These are phyloP conservation scores for Clonostachys chloroleuca DNA, from an alignment of 2,329 filamentous ascomycete species.

Conservation along the genomic window DNA sequence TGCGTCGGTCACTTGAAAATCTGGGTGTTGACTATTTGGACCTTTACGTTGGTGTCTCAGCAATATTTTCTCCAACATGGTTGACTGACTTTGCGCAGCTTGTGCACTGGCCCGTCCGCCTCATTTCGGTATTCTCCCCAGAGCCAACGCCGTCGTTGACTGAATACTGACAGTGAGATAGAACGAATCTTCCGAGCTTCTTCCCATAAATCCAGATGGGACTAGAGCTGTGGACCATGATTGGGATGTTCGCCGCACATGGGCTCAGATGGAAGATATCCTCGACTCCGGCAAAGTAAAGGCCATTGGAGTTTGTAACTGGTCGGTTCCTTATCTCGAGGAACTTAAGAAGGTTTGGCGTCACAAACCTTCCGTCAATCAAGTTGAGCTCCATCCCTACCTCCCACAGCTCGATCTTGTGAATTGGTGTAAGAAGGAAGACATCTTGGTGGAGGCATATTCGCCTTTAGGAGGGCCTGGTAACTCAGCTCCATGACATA, in stretches of 20 bases:
- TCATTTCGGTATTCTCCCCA: constrained; percentile 4
- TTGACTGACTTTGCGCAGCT: not conserved
- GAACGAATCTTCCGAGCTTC: too few species aligned
- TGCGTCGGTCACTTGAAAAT: constrained; percentile 40
- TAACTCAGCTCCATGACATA: too few species aligned
- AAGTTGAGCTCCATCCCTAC: constrained; percentile 67
- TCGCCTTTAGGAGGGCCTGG: constrained; percentile 46
- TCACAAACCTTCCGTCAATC: constrained; percentile 58
- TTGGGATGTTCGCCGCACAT: constrained; percentile 11
- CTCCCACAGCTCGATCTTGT: constrained; percentile 57
- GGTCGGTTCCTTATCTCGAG: constrained; percentile 30
- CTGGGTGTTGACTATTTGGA: constrained; percentile 45
- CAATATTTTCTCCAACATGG: not conserved
- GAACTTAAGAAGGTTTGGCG: constrained; percentile 35
- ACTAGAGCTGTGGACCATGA: not conserved
- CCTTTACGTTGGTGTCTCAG: constrained; percentile 16
- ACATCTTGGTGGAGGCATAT: constrained; percentile 59
- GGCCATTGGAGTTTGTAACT: constrained; percentile 47
- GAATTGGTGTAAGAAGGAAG: constrained; percentile 49
- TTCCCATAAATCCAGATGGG: not conserved
- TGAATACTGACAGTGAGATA: too few species aligned
- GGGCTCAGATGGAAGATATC: constrained; percentile 31
- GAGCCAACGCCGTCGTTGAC: not conserved
- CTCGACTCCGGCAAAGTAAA: constrained; percentile 30
- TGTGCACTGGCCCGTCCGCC: too few species aligned